Conservation (phyloP, 768 basidiomycete genomes). For the Lenzites betulinus region DNA sequence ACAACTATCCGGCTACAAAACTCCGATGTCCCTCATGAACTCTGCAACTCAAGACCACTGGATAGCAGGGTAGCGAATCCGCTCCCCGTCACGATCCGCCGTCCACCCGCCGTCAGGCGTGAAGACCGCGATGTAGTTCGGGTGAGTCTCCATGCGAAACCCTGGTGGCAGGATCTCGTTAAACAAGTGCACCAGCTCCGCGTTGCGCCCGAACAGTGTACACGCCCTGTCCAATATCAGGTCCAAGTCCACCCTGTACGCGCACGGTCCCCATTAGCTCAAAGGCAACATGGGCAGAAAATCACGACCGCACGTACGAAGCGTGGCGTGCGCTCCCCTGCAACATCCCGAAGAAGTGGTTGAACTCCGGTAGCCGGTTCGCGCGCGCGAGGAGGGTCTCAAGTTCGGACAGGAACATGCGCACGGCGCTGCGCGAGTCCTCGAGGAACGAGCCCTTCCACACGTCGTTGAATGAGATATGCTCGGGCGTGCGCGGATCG, state of each 20-base stretch:
- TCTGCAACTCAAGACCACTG: not conserved
- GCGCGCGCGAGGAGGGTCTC: not conserved
- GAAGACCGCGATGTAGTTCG: conserved; percentile 7
- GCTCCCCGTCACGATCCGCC: not conserved
- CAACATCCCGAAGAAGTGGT: not conserved
- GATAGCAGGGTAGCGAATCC: not conserved
- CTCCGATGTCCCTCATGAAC: not conserved
- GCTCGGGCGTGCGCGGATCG: conserved; percentile 8
- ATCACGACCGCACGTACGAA: not conserved
- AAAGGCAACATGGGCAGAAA: not conserved
- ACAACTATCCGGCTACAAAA: not conserved
- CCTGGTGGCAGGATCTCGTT: conserved; percentile 8
- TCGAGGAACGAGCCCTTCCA: not conserved
- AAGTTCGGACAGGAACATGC: not conserved
- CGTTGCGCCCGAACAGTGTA: conserved; percentile 1
- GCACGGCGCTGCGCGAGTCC: not conserved
- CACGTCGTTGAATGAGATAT: not conserved
- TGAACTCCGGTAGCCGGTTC: not conserved
- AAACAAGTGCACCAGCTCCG: conserved; percentile 3
- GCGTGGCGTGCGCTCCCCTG: not conserved
- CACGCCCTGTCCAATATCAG: conserved; percentile 4
- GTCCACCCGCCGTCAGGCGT: not conserved
- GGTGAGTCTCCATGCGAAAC: conserved; percentile 6
- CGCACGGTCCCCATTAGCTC: not conserved
- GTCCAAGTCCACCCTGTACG: not conserved